Conservation (phyloP, 2,329 filamentous ascomycete species). For the Colletotrichum sp. region DNA sequence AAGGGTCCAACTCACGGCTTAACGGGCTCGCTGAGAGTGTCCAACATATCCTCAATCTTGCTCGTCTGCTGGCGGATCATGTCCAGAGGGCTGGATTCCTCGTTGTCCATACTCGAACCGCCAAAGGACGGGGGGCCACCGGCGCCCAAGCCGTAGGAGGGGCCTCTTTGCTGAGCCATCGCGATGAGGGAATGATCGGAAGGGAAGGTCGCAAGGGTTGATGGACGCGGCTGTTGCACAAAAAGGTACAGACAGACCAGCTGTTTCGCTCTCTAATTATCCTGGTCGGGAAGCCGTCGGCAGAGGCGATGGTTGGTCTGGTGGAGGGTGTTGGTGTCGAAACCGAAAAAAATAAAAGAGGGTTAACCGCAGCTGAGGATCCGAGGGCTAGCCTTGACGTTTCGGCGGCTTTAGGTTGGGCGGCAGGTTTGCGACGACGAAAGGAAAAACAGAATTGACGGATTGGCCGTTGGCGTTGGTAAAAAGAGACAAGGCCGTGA, state of each 20-base stretch:
- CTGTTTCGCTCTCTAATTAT: conserved; percentile 11
- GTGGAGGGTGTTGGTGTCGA: background rate
- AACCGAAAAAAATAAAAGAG: conserved; percentile 5
- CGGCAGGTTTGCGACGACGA: conserved; percentile 7
- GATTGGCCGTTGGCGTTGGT: conserved; percentile 8
- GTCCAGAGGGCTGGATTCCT: conserved; percentile 79
- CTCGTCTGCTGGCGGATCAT: conserved; percentile 92
- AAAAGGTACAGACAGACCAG: conserved; percentile 19
- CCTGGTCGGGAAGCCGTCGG: background rate
- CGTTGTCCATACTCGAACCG: conserved; percentile 11
- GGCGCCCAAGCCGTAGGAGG: conserved; percentile 23
- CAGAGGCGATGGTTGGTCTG: background rate
- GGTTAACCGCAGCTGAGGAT: conserved; percentile 12
- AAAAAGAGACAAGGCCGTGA: background rate
- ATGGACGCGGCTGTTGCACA: conserved; percentile 17
- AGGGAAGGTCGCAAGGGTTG: background rate
- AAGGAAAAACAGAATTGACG: background rate
- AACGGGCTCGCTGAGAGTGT: conserved; percentile 85
- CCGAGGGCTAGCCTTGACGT: conserved; percentile 17
- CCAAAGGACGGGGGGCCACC: conserved; percentile 22
- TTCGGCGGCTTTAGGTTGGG: background rate
- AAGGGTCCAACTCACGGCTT: conserved; percentile 77
- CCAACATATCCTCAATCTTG: conserved; percentile 96
- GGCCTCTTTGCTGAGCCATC: conserved; percentile 25
- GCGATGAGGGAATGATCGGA: background rate